These are phyloP conservation scores for Sporothrix variecibatus DNA, from an alignment of 2,329 filamentous ascomycete genomes.

Conservation along the genomic window DNA sequence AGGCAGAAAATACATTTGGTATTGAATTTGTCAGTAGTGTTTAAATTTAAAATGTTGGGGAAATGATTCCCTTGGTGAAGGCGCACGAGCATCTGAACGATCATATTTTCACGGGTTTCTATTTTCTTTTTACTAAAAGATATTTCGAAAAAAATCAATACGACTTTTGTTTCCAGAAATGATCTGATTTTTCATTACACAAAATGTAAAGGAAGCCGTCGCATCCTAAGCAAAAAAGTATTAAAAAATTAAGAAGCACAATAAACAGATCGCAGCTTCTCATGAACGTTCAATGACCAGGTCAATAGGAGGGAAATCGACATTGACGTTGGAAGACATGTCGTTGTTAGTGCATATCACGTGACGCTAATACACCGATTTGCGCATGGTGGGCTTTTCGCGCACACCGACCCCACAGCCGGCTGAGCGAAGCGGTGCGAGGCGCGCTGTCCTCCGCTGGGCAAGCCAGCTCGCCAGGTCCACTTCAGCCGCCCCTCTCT, in stretches of 20 bases:
- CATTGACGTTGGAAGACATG: not conserved
- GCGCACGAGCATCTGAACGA: not conserved
- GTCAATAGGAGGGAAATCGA: not conserved
- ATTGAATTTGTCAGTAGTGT: not conserved
- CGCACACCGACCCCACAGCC: not conserved
- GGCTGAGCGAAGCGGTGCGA: not conserved
- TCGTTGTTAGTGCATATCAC: not conserved
- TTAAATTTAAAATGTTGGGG: not conserved
- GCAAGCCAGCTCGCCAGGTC: not conserved
- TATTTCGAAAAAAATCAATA: too few species aligned
- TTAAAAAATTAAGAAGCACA: not conserved
- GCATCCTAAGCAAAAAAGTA: not conserved
- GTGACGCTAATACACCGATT: not conserved
- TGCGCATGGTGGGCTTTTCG: not conserved
- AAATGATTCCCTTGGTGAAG: not conserved
- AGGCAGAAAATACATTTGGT: too few species aligned
- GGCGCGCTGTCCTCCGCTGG: not conserved
- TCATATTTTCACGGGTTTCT: too few species aligned
- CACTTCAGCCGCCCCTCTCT: conserved; percentile 7
- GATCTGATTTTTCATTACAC: too few species aligned
- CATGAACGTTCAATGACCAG: not conserved
- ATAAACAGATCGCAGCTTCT: not conserved
- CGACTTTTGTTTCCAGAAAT: too few species aligned
- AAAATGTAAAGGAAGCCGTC: too few species aligned
- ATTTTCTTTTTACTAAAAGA: too few species aligned